phyloP scores from a whole-genome alignment of 176 grass and related monocot species.

The Aegilops longissima region DNA sequence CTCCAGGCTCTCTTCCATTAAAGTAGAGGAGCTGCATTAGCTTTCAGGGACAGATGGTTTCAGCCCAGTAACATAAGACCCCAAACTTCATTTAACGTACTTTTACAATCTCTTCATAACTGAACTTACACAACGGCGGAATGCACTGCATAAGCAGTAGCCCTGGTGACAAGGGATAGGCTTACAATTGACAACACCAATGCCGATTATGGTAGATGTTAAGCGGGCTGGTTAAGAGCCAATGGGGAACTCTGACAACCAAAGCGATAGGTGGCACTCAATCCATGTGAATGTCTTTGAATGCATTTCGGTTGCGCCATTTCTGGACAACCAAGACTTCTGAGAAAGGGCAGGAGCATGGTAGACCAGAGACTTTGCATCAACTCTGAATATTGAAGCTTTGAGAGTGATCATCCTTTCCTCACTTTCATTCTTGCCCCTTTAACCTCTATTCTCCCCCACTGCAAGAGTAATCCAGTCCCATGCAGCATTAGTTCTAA shows the following conservation, averaged over 20 bases:
- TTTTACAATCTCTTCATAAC: neutral
- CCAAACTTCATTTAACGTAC: neutral
- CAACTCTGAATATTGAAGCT: neutral
- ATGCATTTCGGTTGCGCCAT: neutral
- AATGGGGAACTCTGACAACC: neutral
- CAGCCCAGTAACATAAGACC: neutral
- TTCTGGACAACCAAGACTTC: neutral
- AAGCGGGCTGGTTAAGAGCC: neutral
- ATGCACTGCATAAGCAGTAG: neutral
- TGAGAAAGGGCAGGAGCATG: neutral
- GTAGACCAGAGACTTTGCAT: neutral
- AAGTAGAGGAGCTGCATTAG: neutral
- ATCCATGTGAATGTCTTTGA: neutral
- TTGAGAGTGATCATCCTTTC: neutral
- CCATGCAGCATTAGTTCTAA: neutral
- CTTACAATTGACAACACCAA: neutral
- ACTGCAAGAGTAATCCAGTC: neutral
- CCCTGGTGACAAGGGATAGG: neutral
- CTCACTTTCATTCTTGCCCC: neutral
- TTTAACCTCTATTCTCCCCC: neutral
- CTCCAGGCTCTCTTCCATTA: neutral
- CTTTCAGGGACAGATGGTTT: neutral
- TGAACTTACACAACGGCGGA: neutral
- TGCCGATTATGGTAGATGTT: neutral
- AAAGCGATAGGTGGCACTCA: neutral